Evolutionary conservation across 768 basidiomycete genomes (phyloP), one percentile per base, ranked within the genome.

Genomic region (Leccinellum luteum): DNA sequence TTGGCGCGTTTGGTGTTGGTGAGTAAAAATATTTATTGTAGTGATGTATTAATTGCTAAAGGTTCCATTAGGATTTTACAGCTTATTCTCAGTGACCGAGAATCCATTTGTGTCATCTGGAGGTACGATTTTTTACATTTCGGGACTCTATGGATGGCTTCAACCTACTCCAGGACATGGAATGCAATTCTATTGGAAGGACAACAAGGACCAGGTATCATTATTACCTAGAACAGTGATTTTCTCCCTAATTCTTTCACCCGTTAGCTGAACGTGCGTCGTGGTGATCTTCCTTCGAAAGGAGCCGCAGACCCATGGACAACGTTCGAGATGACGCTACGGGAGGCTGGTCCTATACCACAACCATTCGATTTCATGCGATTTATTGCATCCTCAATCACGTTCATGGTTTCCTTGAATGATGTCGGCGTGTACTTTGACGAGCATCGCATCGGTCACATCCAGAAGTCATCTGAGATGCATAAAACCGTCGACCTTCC

Each of bases 121-220:
- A 76, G 83, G 88, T 87, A 68, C 51, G 57, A 10, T 76, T 30
- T 14, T 32, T 3, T 30, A 12, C 41, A 43, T 30, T 45, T 25
- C 15, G 4, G 25, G 2, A 2, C 4, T 15, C 30, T n/a, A n/a
- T 43, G 25, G 7, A 19, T 25, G n/a, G n/a, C n/a, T 30, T 59
- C 41, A 25, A 61, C 50, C 59, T 68, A 12, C 41, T 21, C 12
- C 41, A 82, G 93, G 85, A 31, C 83, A 90, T 67, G 94, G 92
- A 85, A 96, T 96, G 94, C 89, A 86, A 0, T 98, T 97, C 70
- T 91, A 95, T 69, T 98, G 93, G 93, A 94, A 93, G 69, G 91
- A 90, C 66, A 89, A 89, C 64, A 92, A 90, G 65, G 92, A 94
- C 66, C 92, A 94, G 77, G 87, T 87, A 61, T 34, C 19, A 35